A percentile compares a stretch with the other conserved stretches of the same genome.
Evolutionary conservation across 2,329 filamentous ascomycete species (phyloP).

Genomic region (Periconia sp.): DNA sequence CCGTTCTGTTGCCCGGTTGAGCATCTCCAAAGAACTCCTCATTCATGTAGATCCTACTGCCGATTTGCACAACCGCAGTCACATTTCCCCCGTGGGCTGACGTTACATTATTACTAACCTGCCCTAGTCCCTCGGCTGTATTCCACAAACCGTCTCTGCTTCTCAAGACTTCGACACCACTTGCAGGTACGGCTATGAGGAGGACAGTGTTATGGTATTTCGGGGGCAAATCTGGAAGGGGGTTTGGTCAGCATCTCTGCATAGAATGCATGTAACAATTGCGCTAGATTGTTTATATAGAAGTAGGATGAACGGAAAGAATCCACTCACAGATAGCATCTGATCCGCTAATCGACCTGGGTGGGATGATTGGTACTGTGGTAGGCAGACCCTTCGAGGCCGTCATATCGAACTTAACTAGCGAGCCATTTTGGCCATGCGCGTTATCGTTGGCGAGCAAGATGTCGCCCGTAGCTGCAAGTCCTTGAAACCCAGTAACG

Average conservation of each 20-base stretch:
- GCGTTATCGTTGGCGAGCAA: not conserved
- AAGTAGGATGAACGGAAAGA: not conserved
- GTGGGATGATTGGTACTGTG: not conserved
- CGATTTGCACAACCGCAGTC: constrained; percentile 12
- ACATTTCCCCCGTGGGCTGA: not conserved
- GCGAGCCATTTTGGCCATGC: not conserved
- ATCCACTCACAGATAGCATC: not conserved
- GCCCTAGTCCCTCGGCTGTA: constrained; percentile 10
- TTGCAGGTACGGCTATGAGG: constrained; percentile 4
- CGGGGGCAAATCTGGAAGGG: constrained; percentile 2
- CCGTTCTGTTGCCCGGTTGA: constrained; percentile 6
- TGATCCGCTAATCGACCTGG: not conserved
- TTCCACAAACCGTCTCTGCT: constrained; percentile 8
- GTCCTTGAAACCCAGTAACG: not conserved
- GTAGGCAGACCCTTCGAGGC: not conserved
- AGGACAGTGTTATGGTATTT: constrained; percentile 15
- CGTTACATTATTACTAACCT: not conserved
- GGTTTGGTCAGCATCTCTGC: not conserved
- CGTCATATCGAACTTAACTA: not conserved
- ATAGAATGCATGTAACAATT: not conserved
- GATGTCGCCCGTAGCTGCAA: not conserved
- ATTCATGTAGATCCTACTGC: constrained; percentile 8
- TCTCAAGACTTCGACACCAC: constrained; percentile 8
- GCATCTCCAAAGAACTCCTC: constrained; percentile 5
- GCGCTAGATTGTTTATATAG: not conserved